These are phyloP conservation scores for Neoboletus brunneissimus DNA, from an alignment of 768 basidiomycete species.

Conservation along the genomic window DNA sequence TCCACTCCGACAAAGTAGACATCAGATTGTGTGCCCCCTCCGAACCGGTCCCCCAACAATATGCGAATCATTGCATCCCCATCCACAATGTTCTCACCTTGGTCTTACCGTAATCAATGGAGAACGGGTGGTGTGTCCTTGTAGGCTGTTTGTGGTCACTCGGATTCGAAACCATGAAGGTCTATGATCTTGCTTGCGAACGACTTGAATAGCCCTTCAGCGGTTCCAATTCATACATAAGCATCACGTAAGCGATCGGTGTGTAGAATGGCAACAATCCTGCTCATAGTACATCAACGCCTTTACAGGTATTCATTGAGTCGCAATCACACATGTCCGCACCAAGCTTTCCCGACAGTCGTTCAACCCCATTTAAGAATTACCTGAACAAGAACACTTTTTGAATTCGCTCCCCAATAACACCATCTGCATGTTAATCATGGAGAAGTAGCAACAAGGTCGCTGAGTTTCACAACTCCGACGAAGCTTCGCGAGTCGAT, in stretches of 20 bases:
- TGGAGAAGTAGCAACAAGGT: background rate
- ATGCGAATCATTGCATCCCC: background rate
- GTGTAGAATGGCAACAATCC: background rate
- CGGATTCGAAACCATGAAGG: background rate
- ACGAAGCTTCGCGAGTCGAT: background rate
- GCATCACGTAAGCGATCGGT: background rate
- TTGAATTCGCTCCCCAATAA: background rate
- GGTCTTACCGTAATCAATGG: background rate
- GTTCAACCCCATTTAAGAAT: too few relatives aligned
- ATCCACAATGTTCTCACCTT: background rate
- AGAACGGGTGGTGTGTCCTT: background rate
- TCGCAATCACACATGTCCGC: background rate
- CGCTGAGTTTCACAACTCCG: slow-evolving; percentile 1
- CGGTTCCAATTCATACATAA: background rate
- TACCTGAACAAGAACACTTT: background rate
- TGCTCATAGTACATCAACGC: background rate
- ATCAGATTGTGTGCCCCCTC: too few relatives aligned
- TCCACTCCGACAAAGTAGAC: background rate
- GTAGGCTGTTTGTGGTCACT: background rate
- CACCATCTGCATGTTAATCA: background rate
- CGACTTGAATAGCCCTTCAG: background rate
- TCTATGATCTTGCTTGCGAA: background rate
- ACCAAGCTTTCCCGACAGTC: background rate
- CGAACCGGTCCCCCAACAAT: background rate
- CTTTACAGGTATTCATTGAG: background rate